Base-by-base conservation (phyloP, 768 basidiomycete genomes). In the Butyriboletus loyo region DNA sequence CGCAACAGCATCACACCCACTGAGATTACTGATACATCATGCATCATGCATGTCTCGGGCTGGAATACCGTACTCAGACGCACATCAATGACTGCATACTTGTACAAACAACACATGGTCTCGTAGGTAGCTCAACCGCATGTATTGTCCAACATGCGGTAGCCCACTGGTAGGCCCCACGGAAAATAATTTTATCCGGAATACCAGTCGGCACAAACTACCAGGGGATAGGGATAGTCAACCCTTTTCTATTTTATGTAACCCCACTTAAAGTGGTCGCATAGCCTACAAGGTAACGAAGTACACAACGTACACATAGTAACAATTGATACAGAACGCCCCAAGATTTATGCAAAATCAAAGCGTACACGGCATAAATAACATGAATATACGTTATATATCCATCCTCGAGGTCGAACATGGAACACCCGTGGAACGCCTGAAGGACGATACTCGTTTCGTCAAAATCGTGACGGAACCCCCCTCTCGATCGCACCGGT, bases 401-500 rank as follows among this genome's bases (percentile, higher is more conserved):
- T 19, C 4, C 10, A 34, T 11, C 27, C 40, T 5, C 21, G 24
- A 21, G 13, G 5, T 15, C 6, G 14, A 30, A 25, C 15, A 9
- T 21, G 5, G 28, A 10, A 32, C 2, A 4, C 24, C 22, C 17
- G 8, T 28, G 19, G n/a, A 46, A 49, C 9, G 34, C 57, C 15
- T 24, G 22, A 21, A 43, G 7, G n/a, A 25, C 35, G 13, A 10
- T 17, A 9, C 15, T 24, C 9, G 19, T 32, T 19, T 14, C 1
- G 13, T 57, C 32, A 62, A 44, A 10, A 6, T 43, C 22, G 10
- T 10, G 24, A 15, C 17, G 63, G 61, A 19, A 63, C 30, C 1
- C 64, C 61, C 1, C 64, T 60, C 35, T 24, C 38, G 24, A 55
- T 39, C 22, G 38, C 47, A 6, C 58, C 56, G 1, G 53, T 54